Evolutionary conservation across 2,329 filamentous ascomycete genomes (phyloP), one percentile per base, ranked within the genome.

Genomic region (Phoma sp.): DNA sequence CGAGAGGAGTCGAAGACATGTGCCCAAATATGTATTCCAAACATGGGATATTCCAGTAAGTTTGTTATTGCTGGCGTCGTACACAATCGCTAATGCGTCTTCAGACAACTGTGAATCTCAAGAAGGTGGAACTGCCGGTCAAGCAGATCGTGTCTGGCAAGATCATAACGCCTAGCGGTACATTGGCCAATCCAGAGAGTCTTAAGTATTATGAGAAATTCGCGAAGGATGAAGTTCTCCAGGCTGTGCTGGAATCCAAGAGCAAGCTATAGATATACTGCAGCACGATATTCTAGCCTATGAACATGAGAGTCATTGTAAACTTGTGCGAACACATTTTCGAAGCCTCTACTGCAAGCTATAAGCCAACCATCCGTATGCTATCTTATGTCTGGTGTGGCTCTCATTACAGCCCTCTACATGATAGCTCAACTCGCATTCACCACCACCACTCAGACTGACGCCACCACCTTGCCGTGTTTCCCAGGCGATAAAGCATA

Each of bases 91-190:
- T 54, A 27, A 58, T 18, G 7, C 2, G n/a, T 10, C 9, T 29
- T 29, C 41, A 91, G 86, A 89, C 87, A 0, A 95, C 90, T 0
- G 86, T 95, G 58, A 95, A 93, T 69, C 75, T 90, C 44, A 95
- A 95, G 72, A 95, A 95, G 73, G 90, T 95, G 4, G 90, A 95
- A 71, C 66, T 95, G 47, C 90, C 90, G 0, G 88, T 95, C 27
- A 95, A 95, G 77, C 88, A 90, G 68, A 95, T 95, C 59, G 87
- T 95, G 0, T 91, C 85, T 0, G 90, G 90, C 0, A 85, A 86
- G 63, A 83, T 77, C 23, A 84, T 95, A 68, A 91, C 89, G 74
- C 84, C 89, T 0, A 90, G 87, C 43, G 89, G 89, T 1, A 93
- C 90, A 4, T 74, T 95, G 65, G 75, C 89, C 47, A 95, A 96